Conservation (phyloP, 2,329 filamentous ascomycete species). For the Verticillium nubilum region DNA sequence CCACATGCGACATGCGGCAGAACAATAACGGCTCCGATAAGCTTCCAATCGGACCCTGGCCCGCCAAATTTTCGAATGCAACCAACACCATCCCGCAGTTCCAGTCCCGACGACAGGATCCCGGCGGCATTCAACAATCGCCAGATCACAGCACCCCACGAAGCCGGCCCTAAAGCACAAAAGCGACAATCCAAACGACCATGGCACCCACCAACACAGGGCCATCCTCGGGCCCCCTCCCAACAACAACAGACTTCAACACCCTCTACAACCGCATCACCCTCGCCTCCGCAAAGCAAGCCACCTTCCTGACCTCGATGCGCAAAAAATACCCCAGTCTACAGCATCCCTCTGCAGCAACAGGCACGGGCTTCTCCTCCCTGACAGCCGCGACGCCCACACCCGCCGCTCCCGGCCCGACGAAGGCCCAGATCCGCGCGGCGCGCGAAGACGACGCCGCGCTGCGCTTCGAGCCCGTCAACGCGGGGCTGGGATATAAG, state of each 20-base stretch:
- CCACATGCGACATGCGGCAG: background rate
- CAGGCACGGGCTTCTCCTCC: constrained; percentile 11
- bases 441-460: constrained; percentile 6
- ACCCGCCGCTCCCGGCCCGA: background rate
- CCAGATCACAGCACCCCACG: background rate
- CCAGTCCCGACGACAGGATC: background rate
- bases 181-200: background rate
- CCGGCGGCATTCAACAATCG: too few species aligned
- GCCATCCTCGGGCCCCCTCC: constrained; percentile 9
- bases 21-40: background rate
- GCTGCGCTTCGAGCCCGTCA: constrained; percentile 17
- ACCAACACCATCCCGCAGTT: background rate
- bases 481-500: constrained; percentile 36
- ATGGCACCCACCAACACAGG: constrained; percentile 4
- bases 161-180: background rate
- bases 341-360: constrained; percentile 5
- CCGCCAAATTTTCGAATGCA: background rate
- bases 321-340: constrained; percentile 10
- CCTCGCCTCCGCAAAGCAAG: constrained; percentile 29
- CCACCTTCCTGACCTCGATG: constrained; percentile 23
- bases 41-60: background rate
- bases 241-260: constrained; percentile 30
- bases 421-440: background rate
- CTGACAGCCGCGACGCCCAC: constrained; percentile 3
- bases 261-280: constrained; percentile 36